Percentiles rank a stretch among this genome's conserved stretches.
Evolutionary conservation across 345 rosid species (phyloP).

Genomic region (Citrus unshiu): DNA sequence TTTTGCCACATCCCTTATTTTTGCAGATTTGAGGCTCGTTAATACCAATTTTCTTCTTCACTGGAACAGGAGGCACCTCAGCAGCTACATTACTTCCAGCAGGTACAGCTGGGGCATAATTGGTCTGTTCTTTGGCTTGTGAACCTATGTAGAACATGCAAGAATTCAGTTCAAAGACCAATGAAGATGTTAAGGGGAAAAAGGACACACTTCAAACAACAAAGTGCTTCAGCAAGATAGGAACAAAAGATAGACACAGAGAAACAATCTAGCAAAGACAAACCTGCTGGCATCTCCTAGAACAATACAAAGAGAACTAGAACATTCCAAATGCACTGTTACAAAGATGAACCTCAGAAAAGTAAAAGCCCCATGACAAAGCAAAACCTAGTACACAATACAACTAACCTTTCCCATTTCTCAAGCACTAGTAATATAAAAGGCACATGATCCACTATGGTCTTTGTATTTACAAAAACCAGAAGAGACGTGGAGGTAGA

Average conservation of each 20-base stretch:
- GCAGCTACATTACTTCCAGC: constrained; percentile 30
- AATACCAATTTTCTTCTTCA: constrained; percentile 55
- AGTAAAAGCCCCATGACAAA: not conserved
- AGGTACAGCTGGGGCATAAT: constrained; percentile 17
- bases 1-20: constrained; percentile 79
- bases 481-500: not conserved
- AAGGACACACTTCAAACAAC: not conserved
- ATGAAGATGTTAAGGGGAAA: not conserved
- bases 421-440: not conserved
- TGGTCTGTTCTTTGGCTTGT: constrained; percentile 35
- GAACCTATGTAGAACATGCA: constrained; percentile 46
- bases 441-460: not conserved
- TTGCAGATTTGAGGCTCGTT: constrained; percentile 76
- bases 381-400: not conserved
- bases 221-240: not conserved
- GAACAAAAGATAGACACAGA: not conserved
- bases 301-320: not conserved
- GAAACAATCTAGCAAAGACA: not conserved
- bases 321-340: not conserved
- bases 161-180: constrained; percentile 11
- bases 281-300: not conserved
- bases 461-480: not conserved
- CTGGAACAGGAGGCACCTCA: constrained; percentile 27
- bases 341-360: not conserved
- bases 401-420: not conserved